Evolutionary conservation across 1,284 basidiomycete species (phyloP).

Genomic region (Cryptococcus sp.): DNA sequence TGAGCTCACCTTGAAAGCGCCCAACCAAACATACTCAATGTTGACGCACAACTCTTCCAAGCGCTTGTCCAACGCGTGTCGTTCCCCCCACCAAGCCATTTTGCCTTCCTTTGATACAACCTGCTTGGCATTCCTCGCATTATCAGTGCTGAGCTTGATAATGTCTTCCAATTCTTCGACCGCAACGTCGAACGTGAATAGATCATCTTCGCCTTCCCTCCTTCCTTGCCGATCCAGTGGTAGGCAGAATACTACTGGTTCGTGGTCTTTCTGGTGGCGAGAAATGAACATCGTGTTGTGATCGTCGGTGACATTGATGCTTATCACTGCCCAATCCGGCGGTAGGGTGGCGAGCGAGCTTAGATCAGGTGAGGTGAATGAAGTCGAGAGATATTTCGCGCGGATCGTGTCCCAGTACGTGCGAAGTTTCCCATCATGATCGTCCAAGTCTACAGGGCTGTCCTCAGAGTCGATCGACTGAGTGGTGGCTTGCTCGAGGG

Average conservation of each 20-base stretch:
- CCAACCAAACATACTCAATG: constrained; percentile 95
- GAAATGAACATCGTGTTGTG: constrained; percentile 80
- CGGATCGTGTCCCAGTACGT: constrained; percentile 66
- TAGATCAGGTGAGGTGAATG: constrained; percentile 51
- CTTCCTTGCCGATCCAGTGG: constrained; percentile 77
- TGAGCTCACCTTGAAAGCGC: constrained; percentile 85
- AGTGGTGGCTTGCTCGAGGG: constrained; percentile 45
- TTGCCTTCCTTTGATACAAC: constrained; percentile 58
- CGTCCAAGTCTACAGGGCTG: constrained; percentile 37
- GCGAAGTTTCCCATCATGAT: constrained; percentile 54
- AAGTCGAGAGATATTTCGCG: constrained; percentile 56
- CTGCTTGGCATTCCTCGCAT: constrained; percentile 70
- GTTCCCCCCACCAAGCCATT: constrained; percentile 76
- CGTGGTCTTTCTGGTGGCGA: constrained; percentile 66
- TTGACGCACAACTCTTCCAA: constrained; percentile 74
- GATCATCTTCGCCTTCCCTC: constrained; percentile 69
- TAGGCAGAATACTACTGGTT: constrained; percentile 80
- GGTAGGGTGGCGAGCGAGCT: constrained; percentile 61
- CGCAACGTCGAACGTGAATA: constrained; percentile 75
- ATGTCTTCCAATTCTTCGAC: constrained; percentile 75
- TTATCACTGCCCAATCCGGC: constrained; percentile 78
- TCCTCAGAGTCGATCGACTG: neutral
- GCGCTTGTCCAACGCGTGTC: constrained; percentile 72
- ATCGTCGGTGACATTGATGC: constrained; percentile 79
- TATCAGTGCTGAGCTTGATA: constrained; percentile 72